phyloP scores from a whole-genome alignment of 352 stramenopile genomes.

The Globisporangium radiosum region DNA sequence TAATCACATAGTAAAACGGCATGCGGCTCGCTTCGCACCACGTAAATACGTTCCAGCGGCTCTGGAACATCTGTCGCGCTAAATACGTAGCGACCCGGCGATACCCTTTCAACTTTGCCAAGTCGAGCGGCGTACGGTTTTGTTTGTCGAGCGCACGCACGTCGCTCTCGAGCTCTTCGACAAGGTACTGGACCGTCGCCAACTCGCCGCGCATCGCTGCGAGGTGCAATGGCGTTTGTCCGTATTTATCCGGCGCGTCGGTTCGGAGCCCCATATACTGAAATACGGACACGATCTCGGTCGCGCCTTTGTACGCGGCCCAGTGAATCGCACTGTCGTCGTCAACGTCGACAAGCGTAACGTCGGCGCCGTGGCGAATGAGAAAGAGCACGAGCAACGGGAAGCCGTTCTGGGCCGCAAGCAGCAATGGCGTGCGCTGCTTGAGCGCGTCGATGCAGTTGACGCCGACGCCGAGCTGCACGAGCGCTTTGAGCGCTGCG shows the following conservation, averaged over 20 bases:
- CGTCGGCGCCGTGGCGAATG: conserved; percentile 63
- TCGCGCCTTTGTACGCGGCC: conserved; percentile 81
- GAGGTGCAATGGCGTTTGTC: conserved; percentile 80
- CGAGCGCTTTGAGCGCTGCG: conserved; percentile 42
- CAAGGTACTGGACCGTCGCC: conserved; percentile 65
- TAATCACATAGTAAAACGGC: conserved; percentile 65
- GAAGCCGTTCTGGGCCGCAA: conserved; percentile 73
- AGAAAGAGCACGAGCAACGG: conserved; percentile 71
- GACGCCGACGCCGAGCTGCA: conserved; percentile 61
- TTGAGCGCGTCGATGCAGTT: conserved; percentile 73
- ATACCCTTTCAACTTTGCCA: conserved; percentile 56
- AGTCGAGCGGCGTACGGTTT: conserved; percentile 45
- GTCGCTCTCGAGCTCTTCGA: conserved; percentile 72
- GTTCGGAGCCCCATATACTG: conserved; percentile 70
- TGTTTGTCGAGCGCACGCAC: conserved; percentile 42
- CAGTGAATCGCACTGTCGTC: conserved; percentile 80
- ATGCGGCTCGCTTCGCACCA: conserved; percentile 53
- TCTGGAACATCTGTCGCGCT: conserved; percentile 24
- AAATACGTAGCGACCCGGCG: conserved; percentile 52
- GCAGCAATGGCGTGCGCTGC: conserved; percentile 62
- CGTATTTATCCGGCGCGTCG: conserved; percentile 57
- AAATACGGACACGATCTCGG: conserved; percentile 77
- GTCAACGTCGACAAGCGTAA: conserved; percentile 56
- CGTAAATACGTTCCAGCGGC: conserved; percentile 57
- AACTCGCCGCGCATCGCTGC: conserved; percentile 72